Percentiles rank a stretch among this genome's conserved stretches.
phyloP scores from a whole-genome alignment of 805 yeast genomes.

The Saccharomycopsis sp. region DNA sequence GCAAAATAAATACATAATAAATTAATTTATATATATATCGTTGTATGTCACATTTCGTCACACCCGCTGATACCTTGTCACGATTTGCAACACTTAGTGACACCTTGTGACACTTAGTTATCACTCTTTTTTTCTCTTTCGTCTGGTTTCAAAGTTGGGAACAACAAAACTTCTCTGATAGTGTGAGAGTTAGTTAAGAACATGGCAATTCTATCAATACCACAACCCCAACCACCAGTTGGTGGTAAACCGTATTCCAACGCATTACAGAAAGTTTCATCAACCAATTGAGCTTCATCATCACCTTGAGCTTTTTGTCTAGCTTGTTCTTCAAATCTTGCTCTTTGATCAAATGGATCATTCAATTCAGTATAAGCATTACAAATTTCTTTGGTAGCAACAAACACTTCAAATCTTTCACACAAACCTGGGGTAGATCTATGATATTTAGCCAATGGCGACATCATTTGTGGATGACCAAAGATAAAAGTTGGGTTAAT shows the following conservation, averaged over 20 bases:
- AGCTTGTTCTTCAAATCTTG: slow-evolving; percentile 97
- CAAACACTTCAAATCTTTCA: slow-evolving; percentile 97
- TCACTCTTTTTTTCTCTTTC: slow-evolving; percentile 24
- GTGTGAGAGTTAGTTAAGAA: slow-evolving; percentile 94
- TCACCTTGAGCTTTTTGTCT: slow-evolving; percentile 98
- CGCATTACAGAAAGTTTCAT: slow-evolving; percentile 96
- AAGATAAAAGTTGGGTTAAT: slow-evolving; percentile 96
- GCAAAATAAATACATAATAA: no score
- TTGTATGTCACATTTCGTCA: no score
- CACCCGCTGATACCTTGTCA: no score
- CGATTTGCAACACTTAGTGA: background rate
- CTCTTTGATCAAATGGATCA: slow-evolving; percentile 98
- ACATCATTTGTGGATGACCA: slow-evolving; percentile 99
- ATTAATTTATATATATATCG: no score
- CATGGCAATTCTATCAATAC: slow-evolving; percentile 91
- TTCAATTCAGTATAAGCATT: slow-evolving; percentile 98
- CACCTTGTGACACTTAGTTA: slow-evolving; percentile 1
- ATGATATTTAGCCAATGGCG: slow-evolving; percentile 96
- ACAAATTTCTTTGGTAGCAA: slow-evolving; percentile 96
- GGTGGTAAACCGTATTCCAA: slow-evolving; percentile 98
- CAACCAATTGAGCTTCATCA: slow-evolving; percentile 95
- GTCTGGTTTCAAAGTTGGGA: slow-evolving; percentile 99
- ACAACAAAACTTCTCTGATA: slow-evolving; percentile 92
- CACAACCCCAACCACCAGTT: slow-evolving; percentile 97
- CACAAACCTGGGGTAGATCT: slow-evolving; percentile 90